These are phyloP conservation scores for Crithidia acanthocephali DNA, from an alignment of 208 protist genomes.

Conservation along the genomic window DNA sequence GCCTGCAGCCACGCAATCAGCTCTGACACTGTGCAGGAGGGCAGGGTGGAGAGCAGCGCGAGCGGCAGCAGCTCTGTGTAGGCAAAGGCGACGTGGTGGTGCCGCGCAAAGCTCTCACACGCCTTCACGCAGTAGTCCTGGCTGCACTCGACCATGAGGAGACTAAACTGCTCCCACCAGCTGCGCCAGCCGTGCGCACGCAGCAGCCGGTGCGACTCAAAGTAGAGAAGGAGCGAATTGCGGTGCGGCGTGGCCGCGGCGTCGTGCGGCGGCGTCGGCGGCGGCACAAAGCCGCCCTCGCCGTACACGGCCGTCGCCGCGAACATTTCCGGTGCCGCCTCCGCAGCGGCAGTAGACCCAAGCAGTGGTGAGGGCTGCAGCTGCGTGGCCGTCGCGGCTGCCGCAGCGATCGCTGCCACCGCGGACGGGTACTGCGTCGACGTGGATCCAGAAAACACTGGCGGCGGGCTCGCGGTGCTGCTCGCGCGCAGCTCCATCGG, in stretches of 20 bases:
- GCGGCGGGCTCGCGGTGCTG: conserved; percentile 9
- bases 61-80: conserved; percentile 77
- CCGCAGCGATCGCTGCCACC: background rate
- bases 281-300: background rate
- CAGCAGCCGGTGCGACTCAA: conserved; percentile 54
- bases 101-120: conserved; percentile 58
- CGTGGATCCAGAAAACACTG: conserved; percentile 2
- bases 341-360: background rate
- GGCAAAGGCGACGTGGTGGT: conserved; percentile 65
- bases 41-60: conserved; percentile 71
- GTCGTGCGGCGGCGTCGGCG: conserved; percentile 8
- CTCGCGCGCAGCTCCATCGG: conserved; percentile 1
- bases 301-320: background rate
- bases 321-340: background rate
- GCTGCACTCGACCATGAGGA: conserved; percentile 61
- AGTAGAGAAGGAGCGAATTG: conserved; percentile 37
- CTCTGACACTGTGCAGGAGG: conserved; percentile 42
- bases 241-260: conserved; percentile 27
- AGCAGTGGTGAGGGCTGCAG: background rate
- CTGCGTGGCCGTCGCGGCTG: background rate
- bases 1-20: conserved; percentile 60
- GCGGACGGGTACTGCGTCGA: conserved; percentile 1
- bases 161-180: conserved; percentile 78
- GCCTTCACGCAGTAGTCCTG: conserved; percentile 55
- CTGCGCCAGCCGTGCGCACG: conserved; percentile 50